Evolutionary conservation across 2,329 filamentous ascomycete genomes (phyloP).

Genomic region (Cladosporium sp.): DNA sequence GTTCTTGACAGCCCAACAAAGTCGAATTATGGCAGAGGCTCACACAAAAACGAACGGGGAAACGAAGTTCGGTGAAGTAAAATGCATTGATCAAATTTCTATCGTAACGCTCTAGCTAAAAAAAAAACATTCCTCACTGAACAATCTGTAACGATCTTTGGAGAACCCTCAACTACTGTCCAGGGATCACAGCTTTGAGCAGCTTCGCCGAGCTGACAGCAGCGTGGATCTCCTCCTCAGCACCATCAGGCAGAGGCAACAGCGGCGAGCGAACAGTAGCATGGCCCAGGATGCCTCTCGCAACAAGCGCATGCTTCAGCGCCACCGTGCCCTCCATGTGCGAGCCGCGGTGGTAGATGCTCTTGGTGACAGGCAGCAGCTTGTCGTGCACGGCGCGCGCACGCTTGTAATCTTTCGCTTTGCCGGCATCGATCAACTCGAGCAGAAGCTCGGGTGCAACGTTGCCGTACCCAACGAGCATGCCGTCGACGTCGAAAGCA

Average conservation of each 20-base stretch:
- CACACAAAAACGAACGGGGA: no score
- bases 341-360: slow-evolving; percentile 56
- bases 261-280: slow-evolving; percentile 53
- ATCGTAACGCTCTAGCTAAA: neutral
- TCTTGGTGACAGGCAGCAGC: slow-evolving; percentile 53
- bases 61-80: neutral
- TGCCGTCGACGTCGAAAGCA: slow-evolving; percentile 54
- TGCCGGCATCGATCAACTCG: slow-evolving; percentile 53
- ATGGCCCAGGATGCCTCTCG: slow-evolving; percentile 51
- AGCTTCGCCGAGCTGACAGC: slow-evolving; percentile 40
- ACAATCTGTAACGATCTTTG: neutral
- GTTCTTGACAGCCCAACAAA: no score
- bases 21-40: no score
- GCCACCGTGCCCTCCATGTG: slow-evolving; percentile 55
- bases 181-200: slow-evolving; percentile 7
- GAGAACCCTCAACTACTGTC: neutral
- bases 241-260: slow-evolving; percentile 46
- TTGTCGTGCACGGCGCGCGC: slow-evolving; percentile 53
- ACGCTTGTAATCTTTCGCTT: slow-evolving; percentile 50
- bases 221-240: slow-evolving; percentile 46
- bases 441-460: slow-evolving; percentile 54
- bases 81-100: neutral
- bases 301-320: slow-evolving; percentile 54
- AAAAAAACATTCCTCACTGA: neutral
- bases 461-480: slow-evolving; percentile 57